A percentile compares a stretch with the other conserved stretches of the same genome.
Conservation (phyloP, 176 grass and related monocot species). For the Juncus inflexus region DNA sequence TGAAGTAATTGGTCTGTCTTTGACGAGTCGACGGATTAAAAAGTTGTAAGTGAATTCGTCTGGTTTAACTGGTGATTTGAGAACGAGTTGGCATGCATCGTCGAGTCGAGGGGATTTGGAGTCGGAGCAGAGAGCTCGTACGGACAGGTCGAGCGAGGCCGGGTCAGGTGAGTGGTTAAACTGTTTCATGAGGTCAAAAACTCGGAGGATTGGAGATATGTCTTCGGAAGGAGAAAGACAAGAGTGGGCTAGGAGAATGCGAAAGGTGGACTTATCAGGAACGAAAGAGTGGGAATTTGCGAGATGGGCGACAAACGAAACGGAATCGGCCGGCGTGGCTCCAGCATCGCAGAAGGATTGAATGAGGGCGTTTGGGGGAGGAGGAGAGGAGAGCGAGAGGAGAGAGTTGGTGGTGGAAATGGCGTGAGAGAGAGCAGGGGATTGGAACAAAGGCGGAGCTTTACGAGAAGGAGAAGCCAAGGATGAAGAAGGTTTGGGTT, state of each 20-base stretch:
- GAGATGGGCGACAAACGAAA: conserved; percentile 35
- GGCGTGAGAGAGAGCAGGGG: conserved; percentile 33
- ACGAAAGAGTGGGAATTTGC: conserved; percentile 4
- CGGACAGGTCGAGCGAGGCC: conserved; percentile 36
- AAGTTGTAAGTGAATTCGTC: conserved; percentile 48
- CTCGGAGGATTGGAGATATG: conserved; percentile 15
- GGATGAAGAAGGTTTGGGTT: conserved; percentile 22
- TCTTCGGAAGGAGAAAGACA: conserved; percentile 17
- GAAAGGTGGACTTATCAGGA: conserved; percentile 31
- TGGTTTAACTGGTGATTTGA: conserved; percentile 26
- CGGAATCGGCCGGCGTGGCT: conserved; percentile 32
- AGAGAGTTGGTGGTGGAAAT: conserved; percentile 35
- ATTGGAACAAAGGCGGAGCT: conserved; percentile 33
- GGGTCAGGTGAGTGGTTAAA: conserved; percentile 27
- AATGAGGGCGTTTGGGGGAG: conserved; percentile 54
- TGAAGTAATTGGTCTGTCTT: conserved; percentile 45
- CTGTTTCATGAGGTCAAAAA: conserved; percentile 32
- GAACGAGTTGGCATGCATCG: conserved; percentile 38
- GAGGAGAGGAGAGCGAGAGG: conserved; percentile 32
- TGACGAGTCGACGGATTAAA: conserved; percentile 63
- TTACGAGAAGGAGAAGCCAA: conserved; percentile 36
- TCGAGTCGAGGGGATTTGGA: conserved; percentile 26
- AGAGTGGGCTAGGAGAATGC: conserved; percentile 37
- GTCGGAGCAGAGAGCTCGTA: conserved; percentile 39
- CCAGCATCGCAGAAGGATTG: conserved; percentile 42